These are phyloP conservation scores for Aquilaria yunnanensis DNA, from an alignment of 345 rosid genomes.

Conservation along the genomic window DNA sequence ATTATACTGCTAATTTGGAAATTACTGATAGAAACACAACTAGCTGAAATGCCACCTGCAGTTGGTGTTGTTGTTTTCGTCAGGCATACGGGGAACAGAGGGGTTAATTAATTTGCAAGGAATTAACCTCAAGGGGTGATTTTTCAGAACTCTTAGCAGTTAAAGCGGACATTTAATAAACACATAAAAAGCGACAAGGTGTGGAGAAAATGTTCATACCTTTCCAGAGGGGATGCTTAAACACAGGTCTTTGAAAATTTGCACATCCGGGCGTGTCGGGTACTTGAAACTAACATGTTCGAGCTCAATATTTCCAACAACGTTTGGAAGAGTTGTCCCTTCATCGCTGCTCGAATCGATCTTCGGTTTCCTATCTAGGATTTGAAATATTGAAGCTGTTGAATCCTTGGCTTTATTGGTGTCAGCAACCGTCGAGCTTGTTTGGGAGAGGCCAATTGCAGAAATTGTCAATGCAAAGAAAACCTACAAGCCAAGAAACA, in stretches of 20 bases:
- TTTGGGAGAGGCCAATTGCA: conserved; percentile 77
- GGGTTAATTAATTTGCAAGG: too few species aligned
- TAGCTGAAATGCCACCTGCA: too few species aligned
- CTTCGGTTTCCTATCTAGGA: conserved; percentile 60
- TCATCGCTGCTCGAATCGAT: conserved; percentile 66
- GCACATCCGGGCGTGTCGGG: conserved; percentile 62
- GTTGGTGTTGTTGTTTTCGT: too few species aligned
- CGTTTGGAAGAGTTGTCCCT: conserved; percentile 40
- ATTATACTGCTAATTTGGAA: too few species aligned
- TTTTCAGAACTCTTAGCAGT: too few species aligned
- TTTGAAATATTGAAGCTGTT: conserved; percentile 66
- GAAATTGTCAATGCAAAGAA: conserved; percentile 66
- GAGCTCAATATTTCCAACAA: conserved; percentile 53
- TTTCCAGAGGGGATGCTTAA: conserved; percentile 69
- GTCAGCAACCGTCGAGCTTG: conserved; percentile 71
- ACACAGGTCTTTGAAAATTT: conserved; percentile 55
- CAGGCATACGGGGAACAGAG: too few species aligned
- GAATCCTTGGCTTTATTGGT: conserved; percentile 67
- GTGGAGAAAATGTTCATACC: conserved; percentile 24
- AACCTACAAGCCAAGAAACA: conserved; percentile 10
- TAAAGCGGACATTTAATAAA: too few species aligned
- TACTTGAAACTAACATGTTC: conserved; percentile 72
- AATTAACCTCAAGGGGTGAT: too few species aligned
- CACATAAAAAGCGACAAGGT: too few species aligned
- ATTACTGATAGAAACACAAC: too few species aligned